Percentiles rank a stretch among this genome's conserved stretches.
Conservation (phyloP, 306 rosid genomes). For the Cyclanthera cordifolia region DNA sequence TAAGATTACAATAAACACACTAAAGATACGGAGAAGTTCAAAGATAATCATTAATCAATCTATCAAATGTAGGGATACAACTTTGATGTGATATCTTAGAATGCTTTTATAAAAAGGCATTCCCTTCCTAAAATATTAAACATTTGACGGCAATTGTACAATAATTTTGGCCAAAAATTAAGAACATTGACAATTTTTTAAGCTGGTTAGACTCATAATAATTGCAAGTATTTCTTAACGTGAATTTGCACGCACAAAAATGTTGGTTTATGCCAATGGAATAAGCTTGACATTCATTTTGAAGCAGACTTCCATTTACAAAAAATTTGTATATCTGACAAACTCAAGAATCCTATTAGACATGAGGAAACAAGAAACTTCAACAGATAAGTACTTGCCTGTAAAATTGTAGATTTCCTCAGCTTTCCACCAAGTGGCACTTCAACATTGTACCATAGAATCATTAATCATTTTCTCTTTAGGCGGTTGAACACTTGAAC, state of each 20-base stretch:
- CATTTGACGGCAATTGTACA: background rate
- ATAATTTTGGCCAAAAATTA: background rate
- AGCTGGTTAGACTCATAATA: background rate
- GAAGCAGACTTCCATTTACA: background rate
- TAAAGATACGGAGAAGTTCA: background rate
- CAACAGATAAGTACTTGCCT: conserved; percentile 32
- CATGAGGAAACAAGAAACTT: conserved; percentile 5
- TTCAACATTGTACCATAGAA: conserved; percentile 79
- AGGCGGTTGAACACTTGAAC: background rate
- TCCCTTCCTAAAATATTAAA: background rate
- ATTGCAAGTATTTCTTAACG: background rate
- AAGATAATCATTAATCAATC: conserved; percentile 43
- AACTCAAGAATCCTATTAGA: background rate
- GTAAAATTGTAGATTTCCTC: conserved; percentile 78
- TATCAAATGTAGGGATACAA: background rate
- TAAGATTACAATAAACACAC: background rate
- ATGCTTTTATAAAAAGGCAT: background rate
- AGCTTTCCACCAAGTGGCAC: conserved; percentile 95
- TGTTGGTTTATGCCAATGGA: background rate
- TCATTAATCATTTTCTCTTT: conserved; percentile 7
- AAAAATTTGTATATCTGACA: background rate
- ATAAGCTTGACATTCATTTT: conserved; percentile 2
- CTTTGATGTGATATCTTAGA: background rate
- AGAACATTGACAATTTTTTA: background rate
- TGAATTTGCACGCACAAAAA: background rate